Conservation (phyloP, 257 asterid genomes). For the Pogostemon cablin region DNA sequence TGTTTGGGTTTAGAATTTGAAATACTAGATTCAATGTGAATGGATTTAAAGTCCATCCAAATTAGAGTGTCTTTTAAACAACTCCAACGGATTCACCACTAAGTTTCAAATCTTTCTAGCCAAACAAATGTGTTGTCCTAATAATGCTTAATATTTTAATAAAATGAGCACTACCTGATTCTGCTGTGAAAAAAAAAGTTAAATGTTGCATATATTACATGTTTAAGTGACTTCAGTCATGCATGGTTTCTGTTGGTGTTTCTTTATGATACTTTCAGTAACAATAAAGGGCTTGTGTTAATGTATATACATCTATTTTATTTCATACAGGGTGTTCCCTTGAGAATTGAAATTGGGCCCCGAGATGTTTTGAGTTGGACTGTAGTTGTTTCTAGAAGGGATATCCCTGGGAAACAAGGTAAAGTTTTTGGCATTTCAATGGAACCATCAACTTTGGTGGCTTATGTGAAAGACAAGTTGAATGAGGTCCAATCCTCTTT, state of each 20-base stretch:
- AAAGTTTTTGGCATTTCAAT: slow-evolving; percentile 91
- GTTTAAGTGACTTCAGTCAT: background rate
- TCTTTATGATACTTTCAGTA: slow-evolving; percentile 3
- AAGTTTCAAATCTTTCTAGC: background rate
- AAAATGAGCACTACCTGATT: background rate
- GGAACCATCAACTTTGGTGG: slow-evolving; percentile 74
- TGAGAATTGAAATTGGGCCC: slow-evolving; percentile 95
- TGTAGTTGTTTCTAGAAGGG: slow-evolving; percentile 89
- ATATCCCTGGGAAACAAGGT: slow-evolving; percentile 94
- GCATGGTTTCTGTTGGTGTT: background rate
- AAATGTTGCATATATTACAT: background rate
- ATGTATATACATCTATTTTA: slow-evolving; percentile 28
- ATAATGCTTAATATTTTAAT: slow-evolving; percentile 19
- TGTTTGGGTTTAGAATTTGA: background rate
- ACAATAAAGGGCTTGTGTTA: slow-evolving; percentile 14
- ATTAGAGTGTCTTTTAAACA: background rate
- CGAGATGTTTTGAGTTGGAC: slow-evolving; percentile 83
- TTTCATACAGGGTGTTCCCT: slow-evolving; percentile 83
- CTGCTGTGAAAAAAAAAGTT: background rate
- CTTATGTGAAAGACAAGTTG: slow-evolving; percentile 64
- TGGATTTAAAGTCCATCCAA: slow-evolving; percentile 2
- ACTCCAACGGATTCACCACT: slow-evolving; percentile 4
- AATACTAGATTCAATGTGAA: background rate
- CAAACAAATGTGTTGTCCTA: background rate
- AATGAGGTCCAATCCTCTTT: slow-evolving; percentile 83